Evolutionary conservation across 164 flowering plant genomes (phyloP).

Genomic region (Malania oleifera): DNA sequence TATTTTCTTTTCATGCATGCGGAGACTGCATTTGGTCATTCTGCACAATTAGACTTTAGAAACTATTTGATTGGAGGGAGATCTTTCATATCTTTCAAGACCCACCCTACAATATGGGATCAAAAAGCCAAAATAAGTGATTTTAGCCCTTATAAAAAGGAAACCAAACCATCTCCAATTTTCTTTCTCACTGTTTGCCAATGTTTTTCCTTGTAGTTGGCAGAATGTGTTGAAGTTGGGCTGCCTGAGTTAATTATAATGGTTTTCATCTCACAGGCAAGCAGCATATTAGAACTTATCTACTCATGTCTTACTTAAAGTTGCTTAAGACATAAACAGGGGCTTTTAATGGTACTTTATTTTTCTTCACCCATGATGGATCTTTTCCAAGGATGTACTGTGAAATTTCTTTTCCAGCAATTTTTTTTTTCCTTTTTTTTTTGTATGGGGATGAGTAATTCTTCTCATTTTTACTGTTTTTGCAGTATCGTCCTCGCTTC

Average conservation of each 20-base stretch:
- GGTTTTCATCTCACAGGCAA: constrained; percentile 44
- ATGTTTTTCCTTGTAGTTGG: constrained; percentile 29
- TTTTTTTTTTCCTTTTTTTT: too few species aligned
- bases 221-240: constrained; percentile 45
- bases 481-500: constrained; percentile 57
- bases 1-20: too few species aligned
- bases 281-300: too few species aligned
- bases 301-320: background rate
- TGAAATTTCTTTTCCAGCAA: too few species aligned
- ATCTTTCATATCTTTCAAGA: too few species aligned
- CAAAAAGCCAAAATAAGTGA: too few species aligned
- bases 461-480: background rate
- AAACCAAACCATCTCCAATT: too few species aligned
- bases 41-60: too few species aligned
- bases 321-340: background rate
- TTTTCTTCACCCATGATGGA: background rate
- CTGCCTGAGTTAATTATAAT: constrained; percentile 34
- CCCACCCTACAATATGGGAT: too few species aligned
- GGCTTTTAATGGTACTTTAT: background rate
- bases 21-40: too few species aligned
- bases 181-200: background rate
- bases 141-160: too few species aligned
- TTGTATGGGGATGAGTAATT: background rate
- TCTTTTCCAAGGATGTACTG: background rate
- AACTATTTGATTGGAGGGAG: too few species aligned